A percentile compares a stretch with the other conserved stretches of the same genome.
Conservation (phyloP, 2,329 filamentous ascomycete species). For the Trichophyton benhamiae region DNA sequence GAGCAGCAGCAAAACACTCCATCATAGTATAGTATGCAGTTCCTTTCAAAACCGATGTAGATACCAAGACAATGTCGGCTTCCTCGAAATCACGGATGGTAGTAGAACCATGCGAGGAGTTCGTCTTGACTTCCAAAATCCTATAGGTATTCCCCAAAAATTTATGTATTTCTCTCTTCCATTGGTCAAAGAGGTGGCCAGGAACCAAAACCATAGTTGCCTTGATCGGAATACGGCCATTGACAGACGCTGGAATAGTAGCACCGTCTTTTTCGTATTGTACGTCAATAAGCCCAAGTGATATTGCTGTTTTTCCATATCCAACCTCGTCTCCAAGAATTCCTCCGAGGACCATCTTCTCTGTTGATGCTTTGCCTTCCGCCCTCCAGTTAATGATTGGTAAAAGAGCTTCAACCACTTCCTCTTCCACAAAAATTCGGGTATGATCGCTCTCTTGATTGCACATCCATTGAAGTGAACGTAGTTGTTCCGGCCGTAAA, state of each 20-base stretch:
- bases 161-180: slow-evolving; percentile 43
- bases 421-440: slow-evolving; percentile 39
- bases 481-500: slow-evolving; percentile 42
- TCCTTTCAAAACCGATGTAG: slow-evolving; percentile 39
- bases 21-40: slow-evolving; percentile 39
- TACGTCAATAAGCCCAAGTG: slow-evolving; percentile 44
- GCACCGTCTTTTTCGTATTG: slow-evolving; percentile 25
- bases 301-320: slow-evolving; percentile 54
- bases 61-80: slow-evolving; percentile 45
- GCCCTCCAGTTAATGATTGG: slow-evolving; percentile 43
- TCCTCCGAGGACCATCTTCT: slow-evolving; percentile 41
- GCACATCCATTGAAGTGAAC: slow-evolving; percentile 49
- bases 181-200: slow-evolving; percentile 44
- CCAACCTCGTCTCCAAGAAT: slow-evolving; percentile 53
- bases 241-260: slow-evolving; percentile 4
- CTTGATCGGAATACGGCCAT: slow-evolving; percentile 32
- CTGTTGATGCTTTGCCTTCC: slow-evolving; percentile 36
- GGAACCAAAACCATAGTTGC: slow-evolving; percentile 52
- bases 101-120: slow-evolving; percentile 28
- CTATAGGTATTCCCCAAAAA: slow-evolving; percentile 36
- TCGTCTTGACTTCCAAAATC: slow-evolving; percentile 35
- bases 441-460: slow-evolving; percentile 37
- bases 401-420: slow-evolving; percentile 45
- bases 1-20: slow-evolving; percentile 39
- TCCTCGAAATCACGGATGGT: slow-evolving; percentile 35